Evolutionary conservation across 2,329 filamentous ascomycete species (phyloP).

Genomic region (Exophiala xenobiotica): DNA sequence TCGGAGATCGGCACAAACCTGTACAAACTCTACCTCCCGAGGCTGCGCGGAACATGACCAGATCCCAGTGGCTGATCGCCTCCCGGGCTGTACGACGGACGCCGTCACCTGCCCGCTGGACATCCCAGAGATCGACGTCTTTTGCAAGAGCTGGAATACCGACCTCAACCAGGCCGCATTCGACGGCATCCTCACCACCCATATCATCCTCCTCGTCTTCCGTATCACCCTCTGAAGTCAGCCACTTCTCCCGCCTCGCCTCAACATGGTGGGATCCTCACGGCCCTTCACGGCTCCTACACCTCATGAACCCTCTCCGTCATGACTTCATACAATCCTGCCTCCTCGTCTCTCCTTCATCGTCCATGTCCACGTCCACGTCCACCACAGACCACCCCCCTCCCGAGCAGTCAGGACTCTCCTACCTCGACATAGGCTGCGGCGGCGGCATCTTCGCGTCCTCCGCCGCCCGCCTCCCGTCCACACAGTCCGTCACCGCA

Average conservation of each 20-base stretch:
- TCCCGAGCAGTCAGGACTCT: too few species aligned
- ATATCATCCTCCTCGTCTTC: conserved; percentile 59
- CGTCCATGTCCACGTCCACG: conserved; percentile 21
- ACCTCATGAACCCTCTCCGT: conserved; percentile 96
- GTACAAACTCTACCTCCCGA: too few species aligned
- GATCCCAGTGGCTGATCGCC: too few species aligned
- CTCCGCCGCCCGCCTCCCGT: conserved; percentile 46
- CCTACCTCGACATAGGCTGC: conserved; percentile 89
- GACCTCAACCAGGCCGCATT: not conserved
- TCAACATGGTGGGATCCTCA: conserved; percentile 97
- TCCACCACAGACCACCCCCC: conserved; percentile 29
- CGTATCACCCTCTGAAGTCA: conserved; percentile 84
- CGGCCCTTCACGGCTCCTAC: conserved; percentile 84
- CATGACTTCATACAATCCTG: conserved; percentile 86
- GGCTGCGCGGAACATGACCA: too few species aligned
- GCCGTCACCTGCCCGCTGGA: too few species aligned
- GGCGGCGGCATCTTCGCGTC: conserved; percentile 97
- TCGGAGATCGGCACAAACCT: too few species aligned
- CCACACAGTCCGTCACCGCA: conserved; percentile 44
- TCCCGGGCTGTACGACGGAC: too few species aligned
- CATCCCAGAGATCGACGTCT: too few species aligned
- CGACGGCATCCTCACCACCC: not conserved
- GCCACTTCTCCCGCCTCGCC: conserved; percentile 91
- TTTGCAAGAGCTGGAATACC: too few species aligned
- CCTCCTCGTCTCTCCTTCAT: too few species aligned